Evolutionary conservation across 257 asterid genomes (phyloP).

Genomic region (Nemophila menziesii): DNA sequence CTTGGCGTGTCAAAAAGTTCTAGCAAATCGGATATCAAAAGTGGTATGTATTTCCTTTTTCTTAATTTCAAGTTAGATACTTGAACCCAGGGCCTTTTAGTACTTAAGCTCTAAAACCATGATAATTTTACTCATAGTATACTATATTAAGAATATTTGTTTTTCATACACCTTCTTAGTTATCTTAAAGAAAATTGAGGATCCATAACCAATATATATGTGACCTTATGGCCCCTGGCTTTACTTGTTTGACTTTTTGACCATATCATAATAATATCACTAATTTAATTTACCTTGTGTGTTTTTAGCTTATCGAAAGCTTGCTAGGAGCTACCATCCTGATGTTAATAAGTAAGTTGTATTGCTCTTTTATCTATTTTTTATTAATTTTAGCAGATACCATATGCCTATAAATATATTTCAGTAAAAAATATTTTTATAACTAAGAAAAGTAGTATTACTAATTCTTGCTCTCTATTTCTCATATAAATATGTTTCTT

Average conservation of each 20-base stretch:
- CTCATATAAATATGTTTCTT: constrained; percentile 6
- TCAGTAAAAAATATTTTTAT: not conserved
- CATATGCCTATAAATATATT: not conserved
- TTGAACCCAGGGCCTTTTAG: too few relatives aligned
- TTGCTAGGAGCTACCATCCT: constrained; percentile 91
- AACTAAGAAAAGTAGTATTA: not conserved
- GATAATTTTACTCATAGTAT: not conserved
- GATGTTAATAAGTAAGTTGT: constrained; percentile 86
- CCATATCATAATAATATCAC: not conserved
- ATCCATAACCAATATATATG: not conserved
- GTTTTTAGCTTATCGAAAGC: constrained; percentile 84
- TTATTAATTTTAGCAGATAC: not conserved
- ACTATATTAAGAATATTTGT: not conserved
- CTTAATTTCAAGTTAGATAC: too few relatives aligned
- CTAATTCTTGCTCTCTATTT: not conserved
- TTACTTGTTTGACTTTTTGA: too few relatives aligned
- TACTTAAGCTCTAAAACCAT: not conserved
- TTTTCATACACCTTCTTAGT: not conserved
- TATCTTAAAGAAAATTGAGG: not conserved
- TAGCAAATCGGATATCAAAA: constrained; percentile 89
- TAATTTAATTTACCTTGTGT: constrained; percentile 9
- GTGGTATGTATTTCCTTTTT: constrained; percentile 36
- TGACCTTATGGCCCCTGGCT: not conserved
- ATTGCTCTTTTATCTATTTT: not conserved
- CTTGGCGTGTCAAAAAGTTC: constrained; percentile 84